Evolutionary conservation across 2,329 filamentous ascomycete genomes (phyloP), one percentile per base, ranked within the genome.

Genomic region (Cladosporium oxysporum): DNA sequence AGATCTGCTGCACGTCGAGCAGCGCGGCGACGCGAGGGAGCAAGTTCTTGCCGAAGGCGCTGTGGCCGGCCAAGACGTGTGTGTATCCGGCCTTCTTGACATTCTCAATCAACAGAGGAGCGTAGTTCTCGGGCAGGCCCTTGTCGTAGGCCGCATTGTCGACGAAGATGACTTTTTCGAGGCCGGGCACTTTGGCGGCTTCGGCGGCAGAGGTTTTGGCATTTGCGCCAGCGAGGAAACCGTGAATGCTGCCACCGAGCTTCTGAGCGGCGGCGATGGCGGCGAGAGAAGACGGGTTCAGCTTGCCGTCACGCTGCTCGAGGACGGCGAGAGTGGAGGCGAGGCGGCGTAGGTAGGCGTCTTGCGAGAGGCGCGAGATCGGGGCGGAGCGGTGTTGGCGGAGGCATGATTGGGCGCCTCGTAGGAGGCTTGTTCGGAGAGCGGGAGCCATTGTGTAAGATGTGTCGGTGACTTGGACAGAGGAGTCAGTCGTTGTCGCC

Each of bases 51-150:
- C 95, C 95, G 80, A 99, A 99, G 0, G 95, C 93, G 28, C 93
- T 95, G 82, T 98, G 93, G 64, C 91, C 90, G 47, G 90, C 91
- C 74, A 99, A 85, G 69, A 99, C 87, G 77, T 99, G 95, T 68
- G 93, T 96, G 79, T 93, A 98, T 67, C 90, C 91, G 67, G 92
- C 93, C 78, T 95, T 95, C 83, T 96, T 96, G 80, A 98, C 94
- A 80, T 98, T 99, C 79, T 98, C 94, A 61, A 93, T 91, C 49
- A 99, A 84, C 57, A 99, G 84, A 65, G 93, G 91, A n/a, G 94
- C 95, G 76, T 87, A 98, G 83, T 92, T 97, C 82, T 99, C 95
- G 62, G 95, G 89, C 1, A 99, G 86, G 59, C 93, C 92, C 88
- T 93, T 96, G 75, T 98, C 93, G 76, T 99, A 99, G 60, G 92